Base-by-base conservation (phyloP, 805 yeast species). In the Schizosaccharomyces lindneri region DNA sequence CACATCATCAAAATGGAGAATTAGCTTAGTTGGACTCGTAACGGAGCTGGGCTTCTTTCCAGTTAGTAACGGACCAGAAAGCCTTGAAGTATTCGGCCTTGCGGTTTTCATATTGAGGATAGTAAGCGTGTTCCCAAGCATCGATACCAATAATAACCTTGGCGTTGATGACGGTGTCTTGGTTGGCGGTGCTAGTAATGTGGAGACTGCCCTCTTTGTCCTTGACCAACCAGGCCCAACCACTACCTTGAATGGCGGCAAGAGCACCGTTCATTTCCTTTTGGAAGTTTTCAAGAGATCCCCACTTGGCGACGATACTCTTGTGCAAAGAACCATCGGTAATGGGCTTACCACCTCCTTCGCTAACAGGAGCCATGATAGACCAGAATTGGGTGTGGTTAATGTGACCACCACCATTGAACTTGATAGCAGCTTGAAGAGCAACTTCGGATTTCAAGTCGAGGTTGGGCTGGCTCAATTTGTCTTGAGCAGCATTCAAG, bases 181-280 rank as follows among this genome's bases (percentile, higher is more conserved):
- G 96, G 78, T 87, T 87, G 21, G 81, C 76, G 66, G 86, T 84
- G 72, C 85, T 85, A 62, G 86, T 83, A 62, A 87, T 84, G 65
- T 85, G 94, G 67, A 87, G 71, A 60, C 83, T 80, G 67, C 85
- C 86, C 43, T 78, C 82, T 70, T 79, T 77, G 78, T 87, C 84
- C 79, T 84, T 85, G 67, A 82, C 94, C 65, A 87, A 76, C 77
- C 89, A 87, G 41, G 93, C 93, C 96, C 96, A 87, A 59, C 96
- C 96, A 5, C 95, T 84, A 70, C 96, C 96, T 75, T 87, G 95
- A 68, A 87, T 79, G 63, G 93, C 93, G 46, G 95, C 94, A 68
- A 87, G 75, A 70, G 57, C 59, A 31, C 79, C 67, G 73, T 87
- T 87, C 66, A 89, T 80, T 63, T 78, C 68, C 51, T 73, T 67